Conservation (phyloP, 2,329 filamentous ascomycete species). For the Paecilomyces variotii region DNA sequence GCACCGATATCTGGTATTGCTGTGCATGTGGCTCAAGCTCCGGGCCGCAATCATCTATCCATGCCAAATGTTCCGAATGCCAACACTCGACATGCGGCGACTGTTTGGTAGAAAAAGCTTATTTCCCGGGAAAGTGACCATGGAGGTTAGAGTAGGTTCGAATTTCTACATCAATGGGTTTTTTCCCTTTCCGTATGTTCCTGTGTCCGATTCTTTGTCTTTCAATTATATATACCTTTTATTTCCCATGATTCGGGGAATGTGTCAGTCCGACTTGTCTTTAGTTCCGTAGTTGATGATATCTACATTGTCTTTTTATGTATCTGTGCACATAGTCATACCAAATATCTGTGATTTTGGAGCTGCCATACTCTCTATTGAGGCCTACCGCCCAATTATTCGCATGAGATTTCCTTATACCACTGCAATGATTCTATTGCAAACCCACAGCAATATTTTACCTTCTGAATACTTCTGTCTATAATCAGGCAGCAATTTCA, state of each 20-base stretch:
- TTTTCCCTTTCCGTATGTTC: neutral
- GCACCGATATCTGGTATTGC: slow-evolving; percentile 6
- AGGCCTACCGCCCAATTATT: neutral
- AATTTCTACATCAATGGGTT: neutral
- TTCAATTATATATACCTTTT: neutral
- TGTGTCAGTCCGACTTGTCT: too few species aligned
- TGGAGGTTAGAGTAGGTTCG: neutral
- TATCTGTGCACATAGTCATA: neutral
- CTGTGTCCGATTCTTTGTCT: neutral
- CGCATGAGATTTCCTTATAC: neutral
- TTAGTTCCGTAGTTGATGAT: too few species aligned
- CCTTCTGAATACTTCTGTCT: neutral
- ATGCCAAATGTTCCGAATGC: slow-evolving; percentile 5
- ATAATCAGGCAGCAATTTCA: neutral
- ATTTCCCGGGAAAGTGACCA: neutral
- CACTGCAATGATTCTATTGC: neutral
- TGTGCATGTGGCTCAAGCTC: slow-evolving; percentile 1
- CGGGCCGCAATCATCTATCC: slow-evolving; percentile 6
- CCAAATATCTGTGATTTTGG: neutral
- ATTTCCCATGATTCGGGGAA: too few species aligned
- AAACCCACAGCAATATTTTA: neutral
- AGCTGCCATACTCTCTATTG: neutral
- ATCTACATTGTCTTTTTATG: too few species aligned
- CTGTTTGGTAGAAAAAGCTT: slow-evolving; percentile 2
- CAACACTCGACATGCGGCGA: slow-evolving; percentile 2